Evolutionary conservation across 305 asterid genomes (phyloP).

Genomic region (Plantago coronopus): DNA sequence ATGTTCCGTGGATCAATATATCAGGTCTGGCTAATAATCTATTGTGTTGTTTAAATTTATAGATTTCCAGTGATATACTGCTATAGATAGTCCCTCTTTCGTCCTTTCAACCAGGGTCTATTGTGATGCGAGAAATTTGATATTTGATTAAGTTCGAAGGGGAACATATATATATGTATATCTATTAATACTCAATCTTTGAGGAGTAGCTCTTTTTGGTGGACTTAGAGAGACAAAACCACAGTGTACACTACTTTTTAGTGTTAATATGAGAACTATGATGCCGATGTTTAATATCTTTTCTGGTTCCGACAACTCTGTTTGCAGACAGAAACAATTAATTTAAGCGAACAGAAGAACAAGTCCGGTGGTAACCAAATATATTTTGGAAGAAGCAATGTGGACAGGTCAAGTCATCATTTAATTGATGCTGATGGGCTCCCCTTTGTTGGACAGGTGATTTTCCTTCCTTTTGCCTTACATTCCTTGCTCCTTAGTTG

Average conservation of each 20-base stretch:
- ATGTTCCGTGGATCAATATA: slow-evolving; percentile 87
- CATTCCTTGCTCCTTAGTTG: background rate
- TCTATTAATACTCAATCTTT: too few species aligned
- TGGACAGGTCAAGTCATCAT: slow-evolving; percentile 53
- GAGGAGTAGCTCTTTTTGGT: too few species aligned
- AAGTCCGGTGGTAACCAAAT: slow-evolving; percentile 42
- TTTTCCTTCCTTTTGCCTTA: background rate
- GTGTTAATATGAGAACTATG: background rate
- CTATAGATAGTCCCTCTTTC: slow-evolving; percentile 7
- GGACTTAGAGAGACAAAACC: too few species aligned
- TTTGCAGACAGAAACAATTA: slow-evolving; percentile 85
- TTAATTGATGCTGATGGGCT: slow-evolving; percentile 86
- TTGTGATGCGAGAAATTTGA: too few species aligned
- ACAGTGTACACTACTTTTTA: background rate
- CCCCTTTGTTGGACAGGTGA: slow-evolving; percentile 93
- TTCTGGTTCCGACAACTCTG: slow-evolving; percentile 7
- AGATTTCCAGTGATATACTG: too few species aligned
- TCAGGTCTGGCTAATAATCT: slow-evolving; percentile 46
- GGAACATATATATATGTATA: too few species aligned
- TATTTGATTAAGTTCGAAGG: too few species aligned
- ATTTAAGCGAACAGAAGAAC: slow-evolving; percentile 54
- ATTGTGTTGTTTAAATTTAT: background rate
- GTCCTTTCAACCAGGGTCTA: too few species aligned
- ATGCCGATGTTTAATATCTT: background rate
- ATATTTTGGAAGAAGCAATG: slow-evolving; percentile 68